Percentiles rank a stretch among this genome's conserved stretches.
Evolutionary conservation across 225 moss, liverwort and hornwort genomes (phyloP).

Genomic region (Neckera pumila): DNA sequence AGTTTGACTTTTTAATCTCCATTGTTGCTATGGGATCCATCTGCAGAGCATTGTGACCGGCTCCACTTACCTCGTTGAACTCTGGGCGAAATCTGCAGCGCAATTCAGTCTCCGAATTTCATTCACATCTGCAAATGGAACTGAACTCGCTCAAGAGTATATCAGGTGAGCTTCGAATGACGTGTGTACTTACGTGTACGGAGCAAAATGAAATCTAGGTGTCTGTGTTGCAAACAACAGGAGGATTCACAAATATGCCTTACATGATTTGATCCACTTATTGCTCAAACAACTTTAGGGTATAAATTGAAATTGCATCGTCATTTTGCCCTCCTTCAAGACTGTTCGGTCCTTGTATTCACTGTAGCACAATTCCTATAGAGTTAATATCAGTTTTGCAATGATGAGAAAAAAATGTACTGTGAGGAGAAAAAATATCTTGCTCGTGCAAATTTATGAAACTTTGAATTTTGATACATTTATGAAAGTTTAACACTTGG

Average conservation of each 20-base stretch:
- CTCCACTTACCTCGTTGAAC: conserved; percentile 41
- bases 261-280: neutral
- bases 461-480: neutral
- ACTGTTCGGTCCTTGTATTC: neutral
- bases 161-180: conserved; percentile 18
- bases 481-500: neutral
- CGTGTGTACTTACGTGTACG: too few species aligned
- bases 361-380: neutral
- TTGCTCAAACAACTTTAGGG: neutral
- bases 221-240: neutral
- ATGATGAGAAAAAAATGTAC: neutral
- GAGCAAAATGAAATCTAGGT: neutral
- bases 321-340: neutral
- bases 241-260: neutral
- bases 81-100: conserved; percentile 39
- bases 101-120: conserved; percentile 30
- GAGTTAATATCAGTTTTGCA: neutral
- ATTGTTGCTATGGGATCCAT: neutral
- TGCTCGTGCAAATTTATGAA: too few species aligned
- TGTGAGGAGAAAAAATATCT: neutral
- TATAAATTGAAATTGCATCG: neutral
- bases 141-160: conserved; percentile 33
- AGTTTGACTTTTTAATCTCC: neutral
- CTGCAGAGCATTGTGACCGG: conserved; percentile 50
- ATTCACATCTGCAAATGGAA: conserved; percentile 36